These are phyloP conservation scores for Microdochium nivale DNA, from an alignment of 2,329 filamentous ascomycete species.

Conservation along the genomic window DNA sequence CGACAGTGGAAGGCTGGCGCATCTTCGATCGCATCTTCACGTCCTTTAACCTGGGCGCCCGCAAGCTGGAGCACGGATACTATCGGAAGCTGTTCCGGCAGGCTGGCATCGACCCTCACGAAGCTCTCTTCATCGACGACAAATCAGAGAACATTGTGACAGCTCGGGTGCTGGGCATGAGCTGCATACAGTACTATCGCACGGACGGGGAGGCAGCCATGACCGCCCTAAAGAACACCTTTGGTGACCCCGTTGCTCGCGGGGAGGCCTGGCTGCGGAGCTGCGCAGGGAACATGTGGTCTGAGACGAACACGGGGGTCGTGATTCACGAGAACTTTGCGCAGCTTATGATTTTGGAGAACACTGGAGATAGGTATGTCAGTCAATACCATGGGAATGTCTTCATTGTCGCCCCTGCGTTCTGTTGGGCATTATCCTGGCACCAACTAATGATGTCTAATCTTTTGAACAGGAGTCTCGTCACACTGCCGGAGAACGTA, in stretches of 20 bases:
- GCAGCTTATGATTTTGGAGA: conserved; percentile 1
- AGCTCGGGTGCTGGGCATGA: conserved; percentile 4
- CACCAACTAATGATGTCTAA: too few relatives aligned
- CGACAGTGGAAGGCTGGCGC: background rate
- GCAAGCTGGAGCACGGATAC: background rate
- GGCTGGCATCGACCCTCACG: conserved; percentile 5
- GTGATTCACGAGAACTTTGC: background rate
- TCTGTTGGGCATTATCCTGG: too few relatives aligned
- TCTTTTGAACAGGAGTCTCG: background rate
- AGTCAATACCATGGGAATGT: too few relatives aligned
- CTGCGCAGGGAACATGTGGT: background rate
- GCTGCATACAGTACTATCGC: conserved; percentile 8
- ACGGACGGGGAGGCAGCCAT: background rate
- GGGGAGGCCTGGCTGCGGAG: conserved; percentile 1
- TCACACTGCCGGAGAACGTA: background rate
- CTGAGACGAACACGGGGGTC: background rate
- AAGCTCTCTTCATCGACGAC: background rate
- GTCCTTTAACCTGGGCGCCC: background rate
- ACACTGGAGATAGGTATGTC: background rate
- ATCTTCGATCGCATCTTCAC: conserved; percentile 5
- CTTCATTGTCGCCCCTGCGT: too few relatives aligned
- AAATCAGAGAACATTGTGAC: background rate
- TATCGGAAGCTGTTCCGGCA: background rate
- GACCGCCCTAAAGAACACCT: background rate
- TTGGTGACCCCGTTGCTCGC: conserved; percentile 1